Percentiles rank a stretch among this genome's conserved stretches.
phyloP scores from a whole-genome alignment of 257 asterid species.

The Scutellaria minor region DNA sequence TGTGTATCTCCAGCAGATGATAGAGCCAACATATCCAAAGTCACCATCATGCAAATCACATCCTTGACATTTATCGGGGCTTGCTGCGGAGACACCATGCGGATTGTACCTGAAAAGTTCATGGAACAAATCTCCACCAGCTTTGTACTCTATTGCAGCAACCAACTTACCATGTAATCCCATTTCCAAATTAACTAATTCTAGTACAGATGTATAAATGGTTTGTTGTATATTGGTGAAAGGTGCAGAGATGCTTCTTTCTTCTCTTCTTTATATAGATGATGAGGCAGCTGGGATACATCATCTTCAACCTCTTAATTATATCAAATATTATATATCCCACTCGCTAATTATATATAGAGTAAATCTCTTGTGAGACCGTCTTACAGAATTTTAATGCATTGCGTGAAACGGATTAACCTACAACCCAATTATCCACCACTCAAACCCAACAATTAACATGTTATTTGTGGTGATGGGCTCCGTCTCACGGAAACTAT shows the following conservation, averaged over 20 bases:
- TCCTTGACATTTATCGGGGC: constrained; percentile 34
- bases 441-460: too few species aligned
- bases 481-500: too few species aligned
- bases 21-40: constrained; percentile 30
- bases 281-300: neutral
- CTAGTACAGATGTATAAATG: neutral
- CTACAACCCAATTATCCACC: too few species aligned
- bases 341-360: too few species aligned
- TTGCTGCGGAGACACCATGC: constrained; percentile 19
- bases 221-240: neutral
- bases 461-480: too few species aligned
- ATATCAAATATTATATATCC: too few species aligned
- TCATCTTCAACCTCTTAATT: neutral
- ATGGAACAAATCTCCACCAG: constrained; percentile 43
- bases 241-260: neutral
- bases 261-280: neutral
- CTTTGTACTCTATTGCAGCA: constrained; percentile 36
- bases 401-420: too few species aligned
- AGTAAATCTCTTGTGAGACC: too few species aligned
- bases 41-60: constrained; percentile 40
- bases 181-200: constrained; percentile 15
- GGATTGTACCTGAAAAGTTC: constrained; percentile 34
- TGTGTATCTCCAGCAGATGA: constrained; percentile 38
- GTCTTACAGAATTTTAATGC: too few species aligned
- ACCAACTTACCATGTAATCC: constrained; percentile 38